Evolutionary conservation across 2,329 filamentous ascomycete species (phyloP), one percentile per base, ranked within the genome.

Genomic region (Diaporthe ilicicola): DNA sequence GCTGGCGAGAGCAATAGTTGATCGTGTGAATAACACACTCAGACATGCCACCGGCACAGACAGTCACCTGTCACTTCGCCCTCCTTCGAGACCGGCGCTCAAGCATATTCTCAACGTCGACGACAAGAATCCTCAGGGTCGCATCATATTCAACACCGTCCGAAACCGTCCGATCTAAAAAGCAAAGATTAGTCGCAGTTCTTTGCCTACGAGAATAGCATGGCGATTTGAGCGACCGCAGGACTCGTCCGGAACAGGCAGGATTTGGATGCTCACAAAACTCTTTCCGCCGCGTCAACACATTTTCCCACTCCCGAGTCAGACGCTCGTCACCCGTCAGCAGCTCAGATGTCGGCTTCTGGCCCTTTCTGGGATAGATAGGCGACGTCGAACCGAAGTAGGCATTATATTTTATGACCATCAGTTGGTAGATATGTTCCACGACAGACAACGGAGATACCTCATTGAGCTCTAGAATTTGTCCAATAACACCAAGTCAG

Each of bases 341-440:
- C 66, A 71, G 61, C 74, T 73, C 70, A 70, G 27, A 72, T 70
- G 29, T 76, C 71, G 54, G 42, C n/a, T 56, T 74, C 53, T 53
- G 65, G 24, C 67, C 75, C 61, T 37, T 29, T 48, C 42, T 56
- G 3, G 53, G 70, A 34, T 32, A 73, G 22, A 55, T 34, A 44
- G 75, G 76, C 66, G 76, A 77, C 62, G 76, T 75, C 59, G 77
- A 77, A 37, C 75, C 70, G 68, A 78, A 78, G 55, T 76, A 74
- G 55, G 76, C 74, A 44, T 78, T 77, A 62, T 77, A 79, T 73
- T 79, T 78, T 15, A 79, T 75, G 22, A 77, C 74, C 19, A 79
- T 69, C 27, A 76, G 75, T 51, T 74, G 77, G 69, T 80, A 76
- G 39, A 79, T 73, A 29, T 62, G 55, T 17, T 55, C 19, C 12